Evolutionary conservation across 2,329 filamentous ascomycete genomes (phyloP).

Genomic region (Macrophomina pseudophaseolina): DNA sequence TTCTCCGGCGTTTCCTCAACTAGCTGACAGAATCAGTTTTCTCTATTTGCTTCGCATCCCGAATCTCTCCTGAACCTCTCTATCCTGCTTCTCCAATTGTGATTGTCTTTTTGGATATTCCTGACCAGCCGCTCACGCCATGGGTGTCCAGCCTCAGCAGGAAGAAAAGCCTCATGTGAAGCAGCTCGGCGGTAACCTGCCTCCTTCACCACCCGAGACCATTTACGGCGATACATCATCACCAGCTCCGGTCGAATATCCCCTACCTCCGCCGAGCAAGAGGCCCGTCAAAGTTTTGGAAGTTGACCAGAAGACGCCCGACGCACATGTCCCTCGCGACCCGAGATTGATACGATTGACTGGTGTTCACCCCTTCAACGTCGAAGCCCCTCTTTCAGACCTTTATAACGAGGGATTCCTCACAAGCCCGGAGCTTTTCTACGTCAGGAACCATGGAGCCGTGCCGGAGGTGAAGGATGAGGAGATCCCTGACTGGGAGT

Average conservation of each 20-base stretch:
- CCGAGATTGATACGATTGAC: conserved; percentile 83
- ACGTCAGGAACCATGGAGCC: conserved; percentile 86
- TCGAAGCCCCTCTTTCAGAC: conserved; percentile 79
- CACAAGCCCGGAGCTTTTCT: conserved; percentile 86
- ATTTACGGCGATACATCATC: conserved; percentile 48
- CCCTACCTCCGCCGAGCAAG: conserved; percentile 70
- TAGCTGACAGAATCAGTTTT: conserved; percentile 21
- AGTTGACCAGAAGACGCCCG: conserved; percentile 83
- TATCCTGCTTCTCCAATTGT: background rate
- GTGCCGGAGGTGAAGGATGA: conserved; percentile 77
- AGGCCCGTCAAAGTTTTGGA: conserved; percentile 66
- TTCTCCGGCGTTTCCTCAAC: conserved; percentile 25
- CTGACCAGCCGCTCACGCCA: conserved; percentile 16
- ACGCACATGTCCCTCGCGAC: conserved; percentile 80
- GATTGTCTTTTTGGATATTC: background rate
- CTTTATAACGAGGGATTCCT: conserved; percentile 83
- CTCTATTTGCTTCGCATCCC: conserved; percentile 1
- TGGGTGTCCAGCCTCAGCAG: conserved; percentile 29
- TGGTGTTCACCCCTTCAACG: conserved; percentile 89
- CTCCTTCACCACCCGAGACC: conserved; percentile 46
- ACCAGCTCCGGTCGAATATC: conserved; percentile 59
- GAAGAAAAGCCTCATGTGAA: conserved; percentile 33
- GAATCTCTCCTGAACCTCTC: too few species aligned
- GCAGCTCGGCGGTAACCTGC: conserved; percentile 34
- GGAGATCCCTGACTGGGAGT: conserved; percentile 78